Percentiles rank a stretch among this genome's conserved stretches.
Evolutionary conservation across 1,284 basidiomycete genomes (phyloP).

Genomic region (Coniophora puteana): DNA sequence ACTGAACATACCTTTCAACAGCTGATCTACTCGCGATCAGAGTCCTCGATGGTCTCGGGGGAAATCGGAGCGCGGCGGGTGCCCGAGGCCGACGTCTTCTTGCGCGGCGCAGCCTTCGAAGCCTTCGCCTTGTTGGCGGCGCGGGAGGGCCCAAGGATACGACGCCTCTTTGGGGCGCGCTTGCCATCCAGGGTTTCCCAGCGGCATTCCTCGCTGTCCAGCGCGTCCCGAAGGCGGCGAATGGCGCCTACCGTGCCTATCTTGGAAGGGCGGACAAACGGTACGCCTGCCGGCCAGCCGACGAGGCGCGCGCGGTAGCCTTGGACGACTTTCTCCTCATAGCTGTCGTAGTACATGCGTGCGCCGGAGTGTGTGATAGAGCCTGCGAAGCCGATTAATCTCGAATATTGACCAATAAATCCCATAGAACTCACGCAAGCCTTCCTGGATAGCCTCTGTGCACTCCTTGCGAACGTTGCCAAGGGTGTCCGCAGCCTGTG

Average conservation of each 20-base stretch:
- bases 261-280: constrained; percentile 2
- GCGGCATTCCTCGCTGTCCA: not conserved
- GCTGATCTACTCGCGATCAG: no score
- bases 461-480: not conserved
- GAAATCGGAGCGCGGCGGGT: no score
- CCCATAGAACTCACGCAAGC: not conserved
- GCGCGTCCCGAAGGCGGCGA: not conserved
- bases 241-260: not conserved
- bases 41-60: no score
- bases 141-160: no score
- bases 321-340: not conserved
- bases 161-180: no score
- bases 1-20: no score
- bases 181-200: no score
- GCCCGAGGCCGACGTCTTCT: no score
- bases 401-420: not conserved
- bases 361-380: not conserved
- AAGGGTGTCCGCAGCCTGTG: not conserved
- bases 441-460: not conserved
- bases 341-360: not conserved
- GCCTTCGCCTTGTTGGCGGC: no score
- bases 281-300: constrained; percentile 5
- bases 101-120: no score
- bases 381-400: not conserved
- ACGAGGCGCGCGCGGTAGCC: not conserved